Evolutionary conservation across 495 filamentous ascomycete species (phyloP).

Genomic region (Neurospora sp.): DNA sequence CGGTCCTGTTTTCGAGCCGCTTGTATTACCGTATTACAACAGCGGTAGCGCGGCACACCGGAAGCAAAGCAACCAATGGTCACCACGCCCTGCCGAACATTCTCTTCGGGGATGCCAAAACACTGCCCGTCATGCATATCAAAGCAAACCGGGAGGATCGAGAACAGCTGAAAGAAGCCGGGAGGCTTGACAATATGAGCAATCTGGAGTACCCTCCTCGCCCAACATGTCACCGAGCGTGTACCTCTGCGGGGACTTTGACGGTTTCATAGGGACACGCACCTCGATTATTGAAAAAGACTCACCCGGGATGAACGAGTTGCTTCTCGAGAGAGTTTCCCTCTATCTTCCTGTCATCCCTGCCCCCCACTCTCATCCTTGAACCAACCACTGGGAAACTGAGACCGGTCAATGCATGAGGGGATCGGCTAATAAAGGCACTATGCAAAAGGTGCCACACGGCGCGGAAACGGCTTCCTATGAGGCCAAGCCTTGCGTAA

Average conservation of each 20-base stretch:
- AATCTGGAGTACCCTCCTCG: not conserved
- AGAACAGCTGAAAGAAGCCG: not conserved
- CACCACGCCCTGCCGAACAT: not conserved
- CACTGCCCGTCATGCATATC: not conserved
- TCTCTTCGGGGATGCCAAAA: not conserved
- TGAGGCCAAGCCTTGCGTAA: constrained; percentile 4
- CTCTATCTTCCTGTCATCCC: not conserved
- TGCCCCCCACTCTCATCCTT: not conserved
- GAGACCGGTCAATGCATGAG: constrained; percentile 19
- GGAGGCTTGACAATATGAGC: not conserved
- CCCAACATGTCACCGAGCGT: not conserved
- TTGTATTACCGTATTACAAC: constrained; percentile 11
- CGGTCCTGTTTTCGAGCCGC: constrained; percentile 2
- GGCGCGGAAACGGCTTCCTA: constrained; percentile 1
- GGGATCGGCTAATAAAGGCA: constrained; percentile 10
- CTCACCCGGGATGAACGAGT: not conserved
- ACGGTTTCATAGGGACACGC: not conserved
- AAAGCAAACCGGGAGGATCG: not conserved
- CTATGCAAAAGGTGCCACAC: constrained; percentile 12
- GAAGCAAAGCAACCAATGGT: constrained; percentile 9
- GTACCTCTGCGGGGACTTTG: not conserved
- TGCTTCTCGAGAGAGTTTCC: not conserved
- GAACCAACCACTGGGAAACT: constrained; percentile 12
- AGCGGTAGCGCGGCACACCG: constrained; percentile 13
- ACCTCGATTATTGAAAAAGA: not conserved